Evolutionary conservation across 78 protist species (phyloP), one percentile per base, ranked within the genome.

Genomic region (Dictyostelium capitatum): DNA sequence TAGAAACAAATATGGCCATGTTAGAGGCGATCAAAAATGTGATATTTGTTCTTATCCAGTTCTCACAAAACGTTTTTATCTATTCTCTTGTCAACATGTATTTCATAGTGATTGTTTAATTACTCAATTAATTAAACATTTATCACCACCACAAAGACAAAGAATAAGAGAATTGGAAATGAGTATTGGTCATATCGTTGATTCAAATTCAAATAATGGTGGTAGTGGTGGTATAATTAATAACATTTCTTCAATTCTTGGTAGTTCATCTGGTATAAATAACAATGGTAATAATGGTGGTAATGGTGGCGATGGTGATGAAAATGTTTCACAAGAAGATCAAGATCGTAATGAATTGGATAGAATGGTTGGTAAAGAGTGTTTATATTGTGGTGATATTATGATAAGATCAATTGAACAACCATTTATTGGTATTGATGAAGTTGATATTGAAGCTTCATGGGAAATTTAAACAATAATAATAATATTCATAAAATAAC

Each of bases 21-120:
- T 98, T 47, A 9, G 15, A 4, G 95, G 75, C 43, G 73, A 50
- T 64, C 94, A 97, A 53, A 83, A 43, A 30, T 98, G 99, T 75
- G 84, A 83, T 32, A 53, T 95, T 53, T 98, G 99, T 83, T 28
- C 11, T 8, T 64, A 48, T 25, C 95, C 97, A 11, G 82, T 96
- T 6, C 80, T 97, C 30, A 25, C 97, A 30, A 79, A 96, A 32
- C 57, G 72, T 48, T 98, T 98, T 59, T 96, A 89, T 92, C 48
- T 97, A 56, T 98, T 98, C 83, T 96, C 98, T 3, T 98, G 99
- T 79, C 83, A 57, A 43, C 99, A 98, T 83, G 90, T 64, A 11
- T 96, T 98, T 89, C 99, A 98, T 69, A 77, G 53, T 32, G 97
- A 97, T 47, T 98, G 99, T 89, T 80, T 98, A 56, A 80, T 84